phyloP scores from a whole-genome alignment of 441 rosid genomes.

The Adansonia grandidieri region DNA sequence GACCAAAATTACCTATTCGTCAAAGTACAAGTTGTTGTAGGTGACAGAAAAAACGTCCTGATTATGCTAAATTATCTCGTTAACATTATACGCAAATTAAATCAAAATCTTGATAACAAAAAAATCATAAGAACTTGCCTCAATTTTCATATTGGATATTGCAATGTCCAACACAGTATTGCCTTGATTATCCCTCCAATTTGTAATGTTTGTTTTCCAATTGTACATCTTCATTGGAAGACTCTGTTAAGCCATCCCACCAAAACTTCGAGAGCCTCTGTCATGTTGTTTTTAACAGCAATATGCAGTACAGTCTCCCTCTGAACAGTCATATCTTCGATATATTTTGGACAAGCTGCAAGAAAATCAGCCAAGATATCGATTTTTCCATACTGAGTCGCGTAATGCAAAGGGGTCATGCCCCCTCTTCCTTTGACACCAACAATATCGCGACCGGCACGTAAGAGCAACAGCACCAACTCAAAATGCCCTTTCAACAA shows the following conservation, averaged over 20 bases:
- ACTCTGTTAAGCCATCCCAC: slow-evolving; percentile 22
- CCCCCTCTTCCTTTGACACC: slow-evolving; percentile 40
- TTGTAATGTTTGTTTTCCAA: not conserved
- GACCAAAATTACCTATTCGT: not conserved
- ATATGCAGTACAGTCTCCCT: slow-evolving; percentile 41
- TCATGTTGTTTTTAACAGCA: slow-evolving; percentile 22
- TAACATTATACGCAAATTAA: not conserved
- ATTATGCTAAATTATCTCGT: not conserved
- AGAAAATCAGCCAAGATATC: slow-evolving; percentile 31
- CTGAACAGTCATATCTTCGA: slow-evolving; percentile 30
- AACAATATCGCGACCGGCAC: slow-evolving; percentile 29
- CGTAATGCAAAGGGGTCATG: slow-evolving; percentile 39
- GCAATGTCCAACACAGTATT: slow-evolving; percentile 35
- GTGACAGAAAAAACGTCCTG: not conserved
- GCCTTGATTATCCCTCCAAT: slow-evolving; percentile 29
- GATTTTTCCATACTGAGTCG: slow-evolving; percentile 24
- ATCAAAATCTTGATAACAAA: not conserved
- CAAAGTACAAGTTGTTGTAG: not conserved
- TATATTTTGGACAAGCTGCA: slow-evolving; percentile 34
- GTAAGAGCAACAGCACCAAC: slow-evolving; percentile 19
- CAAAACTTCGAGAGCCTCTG: slow-evolving; percentile 26
- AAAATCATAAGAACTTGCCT: not conserved
- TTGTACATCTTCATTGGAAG: not conserved
- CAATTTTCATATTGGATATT: not conserved
- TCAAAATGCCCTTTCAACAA: not conserved